Percentiles rank a stretch among this genome's conserved stretches.
Evolutionary conservation across 768 basidiomycete species (phyloP).

Genomic region (Mycena floridula): DNA sequence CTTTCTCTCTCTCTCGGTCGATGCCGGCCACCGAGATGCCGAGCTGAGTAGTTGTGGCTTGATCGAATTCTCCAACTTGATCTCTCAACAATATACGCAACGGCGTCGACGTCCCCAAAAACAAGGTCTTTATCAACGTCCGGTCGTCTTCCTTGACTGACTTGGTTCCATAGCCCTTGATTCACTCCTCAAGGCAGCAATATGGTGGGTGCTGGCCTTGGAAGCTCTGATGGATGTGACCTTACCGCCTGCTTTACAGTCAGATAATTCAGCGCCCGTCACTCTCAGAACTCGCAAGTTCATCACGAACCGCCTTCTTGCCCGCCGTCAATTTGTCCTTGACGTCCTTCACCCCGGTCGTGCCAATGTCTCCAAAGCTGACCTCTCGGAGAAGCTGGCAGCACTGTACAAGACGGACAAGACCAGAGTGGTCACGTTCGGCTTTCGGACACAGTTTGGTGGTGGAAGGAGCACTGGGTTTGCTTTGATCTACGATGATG

Average conservation of each 20-base stretch:
- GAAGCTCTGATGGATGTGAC: not conserved
- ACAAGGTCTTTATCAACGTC: too few species aligned
- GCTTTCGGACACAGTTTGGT: constrained; percentile 95
- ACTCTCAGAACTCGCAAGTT: constrained; percentile 99
- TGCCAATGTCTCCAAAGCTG: constrained; percentile 87
- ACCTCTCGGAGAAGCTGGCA: constrained; percentile 91
- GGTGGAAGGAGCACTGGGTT: constrained; percentile 97
- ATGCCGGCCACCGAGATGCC: too few species aligned
- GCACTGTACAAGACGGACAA: constrained; percentile 90
- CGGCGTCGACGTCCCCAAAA: too few species aligned
- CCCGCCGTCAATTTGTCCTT: constrained; percentile 93
- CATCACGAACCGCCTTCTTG: constrained; percentile 96
- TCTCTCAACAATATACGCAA: too few species aligned
- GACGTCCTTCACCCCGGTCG: constrained; percentile 95
- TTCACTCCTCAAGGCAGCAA: too few species aligned
- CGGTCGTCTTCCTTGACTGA: too few species aligned
- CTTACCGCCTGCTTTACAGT: constrained; percentile 46
- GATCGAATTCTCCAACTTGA: too few species aligned
- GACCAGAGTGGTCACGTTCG: constrained; percentile 86
- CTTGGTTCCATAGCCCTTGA: too few species aligned
- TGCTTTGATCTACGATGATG: constrained; percentile 95
- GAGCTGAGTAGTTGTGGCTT: too few species aligned
- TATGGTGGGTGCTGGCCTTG: too few species aligned
- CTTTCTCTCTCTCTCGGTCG: too few species aligned
- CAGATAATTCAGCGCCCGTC: constrained; percentile 77